Evolutionary conservation across 345 rosid genomes (phyloP).

Genomic region (Pistacia atlantica): DNA sequence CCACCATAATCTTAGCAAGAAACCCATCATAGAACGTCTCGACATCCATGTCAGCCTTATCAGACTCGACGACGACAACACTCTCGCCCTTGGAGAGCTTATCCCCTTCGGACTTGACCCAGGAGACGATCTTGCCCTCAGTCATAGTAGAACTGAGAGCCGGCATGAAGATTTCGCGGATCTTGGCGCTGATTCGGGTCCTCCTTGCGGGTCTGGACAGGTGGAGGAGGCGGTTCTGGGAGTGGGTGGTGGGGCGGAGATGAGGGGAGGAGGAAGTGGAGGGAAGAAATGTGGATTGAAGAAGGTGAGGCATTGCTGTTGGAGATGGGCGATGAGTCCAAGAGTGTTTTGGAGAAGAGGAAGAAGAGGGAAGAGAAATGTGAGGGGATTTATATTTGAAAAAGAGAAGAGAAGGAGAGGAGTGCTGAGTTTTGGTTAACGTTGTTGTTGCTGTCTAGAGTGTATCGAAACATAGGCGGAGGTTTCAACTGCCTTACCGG

Average conservation of each 20-base stretch:
- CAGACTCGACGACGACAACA: slow-evolving; percentile 94
- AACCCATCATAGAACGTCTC: slow-evolving; percentile 95
- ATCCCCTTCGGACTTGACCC: slow-evolving; percentile 93
- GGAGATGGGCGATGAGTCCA: not conserved
- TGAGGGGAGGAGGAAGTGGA: slow-evolving; percentile 38
- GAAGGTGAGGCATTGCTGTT: slow-evolving; percentile 58
- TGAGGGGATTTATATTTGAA: too few relatives aligned
- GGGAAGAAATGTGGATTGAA: slow-evolving; percentile 61
- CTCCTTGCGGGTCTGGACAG: slow-evolving; percentile 16
- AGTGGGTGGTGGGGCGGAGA: slow-evolving; percentile 14
- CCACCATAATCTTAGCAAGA: slow-evolving; percentile 90
- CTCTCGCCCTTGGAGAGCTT: slow-evolving; percentile 88
- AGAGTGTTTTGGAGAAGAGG: not conserved
- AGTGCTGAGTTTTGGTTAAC: not conserved
- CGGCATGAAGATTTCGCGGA: slow-evolving; percentile 98
- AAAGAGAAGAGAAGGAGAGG: not conserved
- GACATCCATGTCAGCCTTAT: slow-evolving; percentile 98
- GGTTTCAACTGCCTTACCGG: slow-evolving; percentile 58
- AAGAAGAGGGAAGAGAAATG: too few relatives aligned
- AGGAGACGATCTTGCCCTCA: slow-evolving; percentile 92
- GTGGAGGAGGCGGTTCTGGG: slow-evolving; percentile 12
- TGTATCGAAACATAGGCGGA: slow-evolving; percentile 71
- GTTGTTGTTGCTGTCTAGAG: slow-evolving; percentile 37
- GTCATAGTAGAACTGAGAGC: slow-evolving; percentile 99
- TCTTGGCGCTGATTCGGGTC: slow-evolving; percentile 58